These are phyloP conservation scores for Termitomyces sp. DNA, from an alignment of 768 basidiomycete species.

Conservation along the genomic window DNA sequence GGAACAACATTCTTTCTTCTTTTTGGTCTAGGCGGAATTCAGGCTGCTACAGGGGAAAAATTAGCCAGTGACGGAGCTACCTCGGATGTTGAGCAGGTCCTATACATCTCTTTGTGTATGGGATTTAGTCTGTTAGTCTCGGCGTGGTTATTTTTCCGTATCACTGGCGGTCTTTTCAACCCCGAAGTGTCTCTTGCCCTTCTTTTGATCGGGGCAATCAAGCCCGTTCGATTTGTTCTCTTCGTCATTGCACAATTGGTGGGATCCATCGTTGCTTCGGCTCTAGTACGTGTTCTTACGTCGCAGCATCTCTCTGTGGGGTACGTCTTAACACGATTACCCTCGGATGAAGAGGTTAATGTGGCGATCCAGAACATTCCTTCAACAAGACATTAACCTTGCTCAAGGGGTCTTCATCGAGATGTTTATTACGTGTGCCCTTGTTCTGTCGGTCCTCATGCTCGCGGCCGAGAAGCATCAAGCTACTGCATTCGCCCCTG, in stretches of 20 bases:
- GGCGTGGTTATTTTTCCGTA: conserved; percentile 63
- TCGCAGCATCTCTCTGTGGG: conserved; percentile 50
- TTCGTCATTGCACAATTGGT: conserved; percentile 57
- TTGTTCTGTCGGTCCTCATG: conserved; percentile 65
- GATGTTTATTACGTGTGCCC: conserved; percentile 58
- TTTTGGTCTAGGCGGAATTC: conserved; percentile 60
- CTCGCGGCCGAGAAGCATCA: conserved; percentile 66
- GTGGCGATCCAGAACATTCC: conserved; percentile 34
- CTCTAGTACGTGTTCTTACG: conserved; percentile 47
- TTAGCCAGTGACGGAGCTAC: conserved; percentile 16
- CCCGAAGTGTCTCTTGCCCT: conserved; percentile 57
- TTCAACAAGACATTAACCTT: conserved; percentile 38
- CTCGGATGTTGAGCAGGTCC: conserved; percentile 32
- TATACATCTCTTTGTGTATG: conserved; percentile 56
- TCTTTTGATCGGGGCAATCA: conserved; percentile 48
- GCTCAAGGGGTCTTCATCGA: conserved; percentile 66
- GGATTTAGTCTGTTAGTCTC: conserved; percentile 57
- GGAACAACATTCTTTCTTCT: conserved; percentile 60
- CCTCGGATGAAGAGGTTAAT: conserved; percentile 4
- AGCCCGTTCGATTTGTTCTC: conserved; percentile 49
- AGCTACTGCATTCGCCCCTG: conserved; percentile 64
- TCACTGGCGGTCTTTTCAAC: conserved; percentile 62
- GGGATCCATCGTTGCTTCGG: conserved; percentile 56
- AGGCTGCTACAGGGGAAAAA: conserved; percentile 42
- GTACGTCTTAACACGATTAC: conserved; percentile 25